Base-by-base conservation (phyloP, 805 yeast species). In the Metschnikowia santaceciliae region DNA sequence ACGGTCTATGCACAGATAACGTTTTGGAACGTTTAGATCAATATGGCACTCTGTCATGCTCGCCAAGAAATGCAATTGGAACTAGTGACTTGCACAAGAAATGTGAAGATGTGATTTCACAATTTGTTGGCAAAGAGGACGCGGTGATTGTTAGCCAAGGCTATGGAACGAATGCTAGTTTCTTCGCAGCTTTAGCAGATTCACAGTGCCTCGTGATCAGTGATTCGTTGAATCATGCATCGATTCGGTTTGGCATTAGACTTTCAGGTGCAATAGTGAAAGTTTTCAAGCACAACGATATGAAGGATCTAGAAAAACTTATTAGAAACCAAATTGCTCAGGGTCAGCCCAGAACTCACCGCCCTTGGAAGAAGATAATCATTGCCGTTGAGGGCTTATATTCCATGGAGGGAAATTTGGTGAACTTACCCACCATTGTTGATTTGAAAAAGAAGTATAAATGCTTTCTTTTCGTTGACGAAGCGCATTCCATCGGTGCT, bases 401-500 rank as follows among this genome's bases (percentile, higher is more conserved):
- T 65, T 86, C 95, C 14, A 88, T 88, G 96, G 96, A 88, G 69
- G 98, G 98, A 61, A 88, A 91, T 58, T 75, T 89, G 78, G 82
- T 88, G 65, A 84, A 91, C 64, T 76, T 91, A 59, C 96, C 97
- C 4, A 76, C 71, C 52, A 64, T 91, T 42, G 78, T 91, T 26
- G 86, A 79, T 59, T 74, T 91, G 55, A 84, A 86, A 61, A 79
- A 87, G 36, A 88, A 88, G 65, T 94, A 95, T 74, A 90, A 90
- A 62, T 88, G 92, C 64, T 89, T 88, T 64, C 71, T 94, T 47
- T 94, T 88, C 63, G 88, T 95, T 54, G 99, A 94, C 68, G 99
- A 94, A 69, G 99, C 99, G 11, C 99, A 94, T 69, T 92, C 98
- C 4, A 86, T 94, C 62, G 99, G 99, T 61, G 99, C 99, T n/a